A percentile compares a stretch with the other conserved stretches of the same genome.
Conservation (phyloP, 2,329 filamentous ascomycete genomes). For the Orbilia oligospora region DNA sequence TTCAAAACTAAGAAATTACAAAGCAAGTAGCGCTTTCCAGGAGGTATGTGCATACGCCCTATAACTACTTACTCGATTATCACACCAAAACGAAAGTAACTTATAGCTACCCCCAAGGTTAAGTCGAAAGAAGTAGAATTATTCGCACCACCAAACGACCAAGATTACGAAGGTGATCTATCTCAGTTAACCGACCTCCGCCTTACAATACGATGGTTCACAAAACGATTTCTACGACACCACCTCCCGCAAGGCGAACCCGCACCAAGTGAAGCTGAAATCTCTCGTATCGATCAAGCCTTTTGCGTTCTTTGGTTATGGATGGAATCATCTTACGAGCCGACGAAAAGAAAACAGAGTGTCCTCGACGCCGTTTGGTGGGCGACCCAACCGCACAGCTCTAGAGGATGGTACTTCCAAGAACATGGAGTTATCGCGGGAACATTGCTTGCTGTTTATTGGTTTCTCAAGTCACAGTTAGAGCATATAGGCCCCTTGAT, state of each 20-base stretch:
- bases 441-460: not conserved
- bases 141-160: too few species aligned
- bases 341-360: not conserved
- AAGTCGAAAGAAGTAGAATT: too few species aligned
- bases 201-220: not conserved
- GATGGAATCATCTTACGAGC: not conserved
- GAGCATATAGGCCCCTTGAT: not conserved
- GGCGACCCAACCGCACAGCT: too few species aligned
- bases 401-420: not conserved
- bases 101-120: too few species aligned
- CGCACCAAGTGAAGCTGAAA: not conserved
- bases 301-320: constrained; percentile 4
- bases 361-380: not conserved
- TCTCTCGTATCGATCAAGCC: not conserved
- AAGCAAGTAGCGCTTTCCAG: not conserved
- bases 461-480: not conserved
- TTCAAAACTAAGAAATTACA: not conserved
- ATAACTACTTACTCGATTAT: too few species aligned
- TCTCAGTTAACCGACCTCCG: not conserved
- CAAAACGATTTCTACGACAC: not conserved
- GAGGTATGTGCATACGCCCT: not conserved
- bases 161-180: not conserved
- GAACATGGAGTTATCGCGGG: not conserved
- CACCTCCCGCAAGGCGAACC: not conserved
- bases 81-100: not conserved